Evolutionary conservation across 176 grass and related monocot genomes (phyloP).

Genomic region (Hsuehochloa calcarea): DNA sequence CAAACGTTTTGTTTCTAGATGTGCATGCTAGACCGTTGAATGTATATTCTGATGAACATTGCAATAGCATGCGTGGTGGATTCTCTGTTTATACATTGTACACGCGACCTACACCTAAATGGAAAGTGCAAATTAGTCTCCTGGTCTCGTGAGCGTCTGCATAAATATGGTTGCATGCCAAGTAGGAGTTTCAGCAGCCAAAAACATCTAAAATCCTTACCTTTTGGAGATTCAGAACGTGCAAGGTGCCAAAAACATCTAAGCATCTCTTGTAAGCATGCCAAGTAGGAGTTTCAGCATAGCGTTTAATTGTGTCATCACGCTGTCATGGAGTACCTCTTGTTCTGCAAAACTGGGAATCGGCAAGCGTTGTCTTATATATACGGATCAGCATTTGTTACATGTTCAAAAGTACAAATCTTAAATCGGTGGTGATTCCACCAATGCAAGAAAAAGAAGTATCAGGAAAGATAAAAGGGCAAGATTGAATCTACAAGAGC

Average conservation of each 20-base stretch:
- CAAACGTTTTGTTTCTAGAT: conserved; percentile 21
- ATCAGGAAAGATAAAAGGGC: conserved; percentile 8
- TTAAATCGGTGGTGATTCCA: not conserved
- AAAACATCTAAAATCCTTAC: too few relatives aligned
- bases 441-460: not conserved
- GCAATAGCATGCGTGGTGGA: not conserved
- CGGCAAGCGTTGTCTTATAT: not conserved
- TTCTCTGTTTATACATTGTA: not conserved
- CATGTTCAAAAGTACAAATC: not conserved
- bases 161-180: too few relatives aligned
- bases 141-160: too few relatives aligned
- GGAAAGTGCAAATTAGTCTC: too few relatives aligned
- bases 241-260: too few relatives aligned
- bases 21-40: not conserved
- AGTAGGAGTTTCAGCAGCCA: too few relatives aligned
- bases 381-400: not conserved
- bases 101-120: too few relatives aligned
- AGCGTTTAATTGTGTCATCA: not conserved
- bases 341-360: not conserved
- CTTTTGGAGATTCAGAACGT: too few relatives aligned
- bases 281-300: too few relatives aligned
- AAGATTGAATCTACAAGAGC: conserved; percentile 13
- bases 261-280: too few relatives aligned
- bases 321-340: not conserved
- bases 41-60: not conserved